Conservation (phyloP, 2,329 filamentous ascomycete genomes). For the Curvularia spicifera region DNA sequence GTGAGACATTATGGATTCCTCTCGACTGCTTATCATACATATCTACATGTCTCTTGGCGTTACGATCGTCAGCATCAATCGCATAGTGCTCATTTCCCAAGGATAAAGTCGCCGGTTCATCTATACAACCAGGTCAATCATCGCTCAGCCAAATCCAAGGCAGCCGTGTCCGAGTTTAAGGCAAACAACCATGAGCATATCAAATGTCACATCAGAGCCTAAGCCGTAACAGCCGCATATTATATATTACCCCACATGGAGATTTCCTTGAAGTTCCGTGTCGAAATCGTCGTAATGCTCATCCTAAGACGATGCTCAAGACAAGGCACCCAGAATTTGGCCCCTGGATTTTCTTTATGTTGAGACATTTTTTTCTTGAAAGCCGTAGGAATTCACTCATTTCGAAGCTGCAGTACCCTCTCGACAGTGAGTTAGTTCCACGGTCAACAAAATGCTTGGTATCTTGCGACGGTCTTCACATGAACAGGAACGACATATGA, state of each 20-base stretch:
- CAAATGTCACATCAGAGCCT: not conserved
- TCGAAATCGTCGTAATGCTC: not conserved
- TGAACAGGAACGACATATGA: no score
- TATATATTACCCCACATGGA: not conserved
- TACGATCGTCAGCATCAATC: conserved; percentile 13
- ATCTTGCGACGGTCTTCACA: no score
- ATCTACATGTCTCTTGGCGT: conserved; percentile 10
- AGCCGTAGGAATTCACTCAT: not conserved
- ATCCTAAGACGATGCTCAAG: not conserved
- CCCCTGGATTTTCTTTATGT: not conserved
- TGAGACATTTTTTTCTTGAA: not conserved
- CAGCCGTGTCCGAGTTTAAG: not conserved
- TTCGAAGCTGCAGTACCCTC: no score
- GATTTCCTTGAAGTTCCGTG: not conserved
- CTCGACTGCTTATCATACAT: not conserved
- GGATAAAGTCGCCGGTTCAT: conserved; percentile 35
- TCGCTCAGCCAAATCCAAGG: not conserved
- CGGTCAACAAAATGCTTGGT: not conserved
- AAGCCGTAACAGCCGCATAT: not conserved
- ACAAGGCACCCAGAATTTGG: not conserved
- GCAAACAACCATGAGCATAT: not conserved
- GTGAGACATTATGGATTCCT: not conserved
- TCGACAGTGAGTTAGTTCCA: not conserved
- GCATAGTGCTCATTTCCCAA: conserved; percentile 25
- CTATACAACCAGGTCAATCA: conserved; percentile 21